A percentile compares a stretch with the other conserved stretches of the same genome.
phyloP scores from a whole-genome alignment of 169 alveolate genomes.

The Plasmodium chabaudi region DNA sequence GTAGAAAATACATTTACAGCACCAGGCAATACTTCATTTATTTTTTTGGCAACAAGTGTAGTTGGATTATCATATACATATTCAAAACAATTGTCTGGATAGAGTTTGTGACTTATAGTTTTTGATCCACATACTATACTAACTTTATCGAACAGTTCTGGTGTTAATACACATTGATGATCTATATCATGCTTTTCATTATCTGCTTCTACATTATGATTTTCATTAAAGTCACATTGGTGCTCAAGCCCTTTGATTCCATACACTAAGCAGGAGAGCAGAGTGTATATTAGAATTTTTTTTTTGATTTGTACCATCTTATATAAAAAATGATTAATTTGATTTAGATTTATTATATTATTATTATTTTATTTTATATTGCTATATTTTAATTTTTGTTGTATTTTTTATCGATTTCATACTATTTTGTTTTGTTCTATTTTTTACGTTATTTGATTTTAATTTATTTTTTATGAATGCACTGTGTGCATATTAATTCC shows the following conservation, averaged over 20 bases:
- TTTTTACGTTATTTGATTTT: no score
- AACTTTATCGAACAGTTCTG: slow-evolving; percentile 13
- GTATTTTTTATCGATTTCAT: no score
- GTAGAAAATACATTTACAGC: background rate
- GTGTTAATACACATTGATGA: slow-evolving; percentile 15
- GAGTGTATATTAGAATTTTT: background rate
- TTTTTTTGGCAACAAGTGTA: background rate
- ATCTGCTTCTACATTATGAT: background rate
- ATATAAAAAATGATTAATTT: no score
- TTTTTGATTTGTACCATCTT: background rate
- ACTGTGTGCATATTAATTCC: no score
- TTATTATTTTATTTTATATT: no score
- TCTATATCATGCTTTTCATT: background rate
- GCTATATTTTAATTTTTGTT: no score
- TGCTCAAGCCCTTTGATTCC: slow-evolving; percentile 4
- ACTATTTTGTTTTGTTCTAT: no score
- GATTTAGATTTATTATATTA: no score
- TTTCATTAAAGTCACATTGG: slow-evolving; percentile 49
- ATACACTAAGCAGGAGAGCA: background rate
- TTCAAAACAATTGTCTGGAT: slow-evolving; percentile 49
- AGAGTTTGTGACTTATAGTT: slow-evolving; percentile 5
- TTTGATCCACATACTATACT: slow-evolving; percentile 40
- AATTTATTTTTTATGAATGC: no score
- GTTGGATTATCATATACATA: background rate
- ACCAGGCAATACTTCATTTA: slow-evolving; percentile 5